Conservation (phyloP, 176 grass and related monocot genomes). For the Aegilops longissima region DNA sequence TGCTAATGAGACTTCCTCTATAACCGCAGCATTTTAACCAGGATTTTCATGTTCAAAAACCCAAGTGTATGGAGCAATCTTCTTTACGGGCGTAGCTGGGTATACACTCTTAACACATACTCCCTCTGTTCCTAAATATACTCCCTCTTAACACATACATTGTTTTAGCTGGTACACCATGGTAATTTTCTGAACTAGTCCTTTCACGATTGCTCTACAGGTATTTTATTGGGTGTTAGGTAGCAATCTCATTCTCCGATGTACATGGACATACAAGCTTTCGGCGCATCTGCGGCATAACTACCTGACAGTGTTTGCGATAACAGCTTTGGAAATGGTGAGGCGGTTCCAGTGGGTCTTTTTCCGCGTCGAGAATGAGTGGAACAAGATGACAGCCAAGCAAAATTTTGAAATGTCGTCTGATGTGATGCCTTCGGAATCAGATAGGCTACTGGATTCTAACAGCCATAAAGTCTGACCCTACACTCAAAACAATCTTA, state of each 20-base stretch:
- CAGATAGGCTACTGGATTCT: slow-evolving; percentile 68
- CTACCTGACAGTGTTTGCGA: slow-evolving; percentile 86
- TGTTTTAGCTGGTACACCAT: background rate
- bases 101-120: slow-evolving; percentile 22
- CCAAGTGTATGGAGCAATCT: slow-evolving; percentile 61
- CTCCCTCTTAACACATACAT: background rate
- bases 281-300: slow-evolving; percentile 97
- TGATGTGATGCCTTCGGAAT: slow-evolving; percentile 54
- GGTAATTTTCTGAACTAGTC: background rate
- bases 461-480: slow-evolving; percentile 61
- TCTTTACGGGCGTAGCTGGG: slow-evolving; percentile 71
- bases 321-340: slow-evolving; percentile 77
- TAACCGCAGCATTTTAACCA: slow-evolving; percentile 72
- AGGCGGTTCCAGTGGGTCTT: slow-evolving; percentile 95
- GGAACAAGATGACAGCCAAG: slow-evolving; percentile 89
- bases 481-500: slow-evolving; percentile 31
- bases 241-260: slow-evolving; percentile 88
- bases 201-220: slow-evolving; percentile 35
- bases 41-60: slow-evolving; percentile 93
- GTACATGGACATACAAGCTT: slow-evolving; percentile 98
- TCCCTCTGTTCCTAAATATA: too few relatives aligned
- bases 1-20: slow-evolving; percentile 29
- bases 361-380: slow-evolving; percentile 97
- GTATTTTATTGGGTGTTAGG: slow-evolving; percentile 87
- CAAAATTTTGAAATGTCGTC: slow-evolving; percentile 72